These are phyloP conservation scores for Lasiosphaeris hirsuta DNA, from an alignment of 495 filamentous ascomycete species.

Conservation along the genomic window DNA sequence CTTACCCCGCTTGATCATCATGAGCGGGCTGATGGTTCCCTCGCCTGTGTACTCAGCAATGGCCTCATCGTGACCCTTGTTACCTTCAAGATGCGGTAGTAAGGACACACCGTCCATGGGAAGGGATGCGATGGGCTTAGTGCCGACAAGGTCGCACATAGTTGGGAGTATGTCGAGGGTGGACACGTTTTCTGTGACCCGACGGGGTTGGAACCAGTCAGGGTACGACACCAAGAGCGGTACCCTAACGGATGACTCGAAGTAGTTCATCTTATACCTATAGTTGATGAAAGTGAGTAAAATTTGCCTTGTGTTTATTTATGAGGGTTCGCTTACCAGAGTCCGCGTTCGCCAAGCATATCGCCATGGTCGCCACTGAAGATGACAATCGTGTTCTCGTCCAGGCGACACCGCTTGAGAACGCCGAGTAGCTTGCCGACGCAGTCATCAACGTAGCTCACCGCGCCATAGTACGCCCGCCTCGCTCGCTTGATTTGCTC, in stretches of 20 bases:
- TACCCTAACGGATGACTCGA: slow-evolving; percentile 78
- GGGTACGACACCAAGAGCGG: slow-evolving; percentile 76
- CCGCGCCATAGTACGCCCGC: slow-evolving; percentile 82
- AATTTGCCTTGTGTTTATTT: not conserved
- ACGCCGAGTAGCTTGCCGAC: slow-evolving; percentile 72
- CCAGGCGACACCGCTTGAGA: slow-evolving; percentile 69
- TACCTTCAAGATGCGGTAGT: slow-evolving; percentile 64
- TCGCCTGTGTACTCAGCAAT: slow-evolving; percentile 89
- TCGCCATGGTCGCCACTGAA: slow-evolving; percentile 90
- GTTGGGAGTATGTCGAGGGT: slow-evolving; percentile 84
- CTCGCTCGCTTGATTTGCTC: slow-evolving; percentile 76
- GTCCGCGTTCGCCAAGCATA: slow-evolving; percentile 83
- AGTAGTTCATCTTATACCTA: slow-evolving; percentile 90
- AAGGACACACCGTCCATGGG: slow-evolving; percentile 78
- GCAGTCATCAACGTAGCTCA: slow-evolving; percentile 85
- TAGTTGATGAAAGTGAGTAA: not conserved
- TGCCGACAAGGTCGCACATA: slow-evolving; percentile 73
- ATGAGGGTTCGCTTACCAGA: slow-evolving; percentile 53
- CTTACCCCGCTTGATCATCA: slow-evolving; percentile 80
- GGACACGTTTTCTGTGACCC: slow-evolving; percentile 72
- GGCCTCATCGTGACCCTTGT: slow-evolving; percentile 61
- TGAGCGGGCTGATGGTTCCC: slow-evolving; percentile 78
- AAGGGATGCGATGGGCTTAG: slow-evolving; percentile 55
- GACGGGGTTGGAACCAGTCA: slow-evolving; percentile 60
- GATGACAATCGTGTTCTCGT: slow-evolving; percentile 77